Percentiles rank a stretch among this genome's conserved stretches.
phyloP scores from a whole-genome alignment of 441 rosid genomes.

The Croton setiger region DNA sequence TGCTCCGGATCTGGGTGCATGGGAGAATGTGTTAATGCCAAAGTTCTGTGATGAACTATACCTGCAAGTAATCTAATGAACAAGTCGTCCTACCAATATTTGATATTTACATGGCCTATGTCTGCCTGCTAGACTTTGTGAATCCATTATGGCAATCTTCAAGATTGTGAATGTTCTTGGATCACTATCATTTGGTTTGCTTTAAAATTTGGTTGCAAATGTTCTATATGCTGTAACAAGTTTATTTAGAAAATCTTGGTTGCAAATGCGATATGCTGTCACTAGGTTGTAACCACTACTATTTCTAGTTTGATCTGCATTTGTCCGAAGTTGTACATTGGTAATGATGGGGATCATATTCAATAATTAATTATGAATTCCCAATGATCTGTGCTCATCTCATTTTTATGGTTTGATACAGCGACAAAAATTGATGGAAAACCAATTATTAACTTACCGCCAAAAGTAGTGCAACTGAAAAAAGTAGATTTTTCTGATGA shows the following conservation, averaged over 20 bases:
- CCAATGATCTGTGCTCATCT: slow-evolving; percentile 14
- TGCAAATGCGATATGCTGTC: slow-evolving; percentile 6
- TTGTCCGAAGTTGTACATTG: background rate
- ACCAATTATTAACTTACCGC: slow-evolving; percentile 76
- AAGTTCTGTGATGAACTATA: background rate
- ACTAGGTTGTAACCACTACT: background rate
- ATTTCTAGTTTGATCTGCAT: background rate
- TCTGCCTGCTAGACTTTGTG: background rate
- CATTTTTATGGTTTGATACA: slow-evolving; percentile 25
- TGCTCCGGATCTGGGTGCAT: background rate
- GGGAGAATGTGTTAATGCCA: background rate
- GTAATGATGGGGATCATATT: slow-evolving; percentile 10
- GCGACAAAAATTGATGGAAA: slow-evolving; percentile 81
- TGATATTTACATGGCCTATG: background rate
- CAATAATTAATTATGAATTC: slow-evolving; percentile 4
- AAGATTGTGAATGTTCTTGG: background rate
- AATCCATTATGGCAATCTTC: background rate
- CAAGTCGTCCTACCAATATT: background rate
- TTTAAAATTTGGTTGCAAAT: slow-evolving; percentile 7
- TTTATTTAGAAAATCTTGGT: background rate
- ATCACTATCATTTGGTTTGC: background rate
- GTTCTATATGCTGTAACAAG: background rate
- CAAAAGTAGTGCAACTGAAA: slow-evolving; percentile 60
- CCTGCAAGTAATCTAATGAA: background rate
- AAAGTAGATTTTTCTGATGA: slow-evolving; percentile 74